phyloP scores from a whole-genome alignment of 352 stramenopile species.

The Phytophthora hibernalis region DNA sequence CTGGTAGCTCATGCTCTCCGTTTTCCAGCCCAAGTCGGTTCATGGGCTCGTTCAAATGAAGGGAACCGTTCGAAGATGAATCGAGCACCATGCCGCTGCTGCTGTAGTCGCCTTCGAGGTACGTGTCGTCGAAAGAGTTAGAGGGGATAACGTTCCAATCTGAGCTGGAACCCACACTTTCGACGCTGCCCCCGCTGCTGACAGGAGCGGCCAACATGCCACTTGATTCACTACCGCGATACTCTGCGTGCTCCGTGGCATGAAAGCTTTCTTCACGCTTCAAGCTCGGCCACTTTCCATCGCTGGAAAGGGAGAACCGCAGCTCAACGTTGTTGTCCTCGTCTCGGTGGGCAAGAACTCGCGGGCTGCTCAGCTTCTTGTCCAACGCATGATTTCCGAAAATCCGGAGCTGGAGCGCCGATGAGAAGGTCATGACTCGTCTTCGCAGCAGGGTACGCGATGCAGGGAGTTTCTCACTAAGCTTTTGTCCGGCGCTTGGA shows the following conservation, averaged over 20 bases:
- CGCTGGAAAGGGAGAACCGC: slow-evolving; percentile 27
- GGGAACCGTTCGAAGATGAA: slow-evolving; percentile 20
- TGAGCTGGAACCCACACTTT: slow-evolving; percentile 14
- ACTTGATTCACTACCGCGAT: slow-evolving; percentile 7
- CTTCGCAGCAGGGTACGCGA: slow-evolving; percentile 25
- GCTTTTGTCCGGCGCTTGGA: slow-evolving; percentile 8
- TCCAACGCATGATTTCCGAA: slow-evolving; percentile 38
- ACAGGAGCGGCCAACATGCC: slow-evolving; percentile 14
- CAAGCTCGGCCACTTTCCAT: slow-evolving; percentile 36
- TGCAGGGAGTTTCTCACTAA: slow-evolving; percentile 15
- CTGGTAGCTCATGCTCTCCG: slow-evolving; percentile 37
- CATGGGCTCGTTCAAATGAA: slow-evolving; percentile 43
- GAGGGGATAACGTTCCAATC: slow-evolving; percentile 45
- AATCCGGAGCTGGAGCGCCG: slow-evolving; percentile 41
- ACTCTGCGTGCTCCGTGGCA: slow-evolving; percentile 2
- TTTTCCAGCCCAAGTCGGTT: slow-evolving; percentile 34
- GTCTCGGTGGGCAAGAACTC: slow-evolving; percentile 1
- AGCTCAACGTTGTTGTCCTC: slow-evolving; percentile 25
- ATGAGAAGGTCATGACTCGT: slow-evolving; percentile 36
- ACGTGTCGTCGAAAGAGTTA: slow-evolving; percentile 46
- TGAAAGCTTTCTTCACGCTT: slow-evolving; percentile 27
- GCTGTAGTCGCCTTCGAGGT: slow-evolving; percentile 41
- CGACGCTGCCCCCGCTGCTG: slow-evolving; percentile 13
- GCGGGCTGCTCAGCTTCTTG: slow-evolving; percentile 32
- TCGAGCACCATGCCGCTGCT: slow-evolving; percentile 20